phyloP scores from a whole-genome alignment of 2,329 filamentous ascomycete genomes.

The Endothia cerciana region DNA sequence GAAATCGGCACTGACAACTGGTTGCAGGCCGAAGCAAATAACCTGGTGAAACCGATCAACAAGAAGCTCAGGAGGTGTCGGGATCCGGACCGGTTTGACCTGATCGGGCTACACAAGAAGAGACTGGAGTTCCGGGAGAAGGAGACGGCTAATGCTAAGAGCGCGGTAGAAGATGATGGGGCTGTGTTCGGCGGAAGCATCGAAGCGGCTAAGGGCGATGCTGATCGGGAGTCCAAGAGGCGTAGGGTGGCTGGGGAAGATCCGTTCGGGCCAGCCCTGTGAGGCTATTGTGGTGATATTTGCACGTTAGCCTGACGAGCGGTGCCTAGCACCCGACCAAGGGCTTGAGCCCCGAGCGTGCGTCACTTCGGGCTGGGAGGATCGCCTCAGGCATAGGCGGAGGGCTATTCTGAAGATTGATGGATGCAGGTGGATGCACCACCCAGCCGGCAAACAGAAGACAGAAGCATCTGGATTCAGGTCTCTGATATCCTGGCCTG shows the following conservation, averaged over 20 bases:
- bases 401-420: not conserved
- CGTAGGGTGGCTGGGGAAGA: conserved; percentile 51
- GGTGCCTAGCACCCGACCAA: not conserved
- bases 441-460: not conserved
- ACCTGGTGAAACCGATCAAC: conserved; percentile 60
- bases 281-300: conserved; percentile 20
- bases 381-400: not conserved
- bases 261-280: conserved; percentile 51
- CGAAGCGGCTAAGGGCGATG: conserved; percentile 29
- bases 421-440: not conserved
- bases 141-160: conserved; percentile 39
- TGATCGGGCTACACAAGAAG: conserved; percentile 69
- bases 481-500: not conserved
- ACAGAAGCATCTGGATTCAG: not conserved
- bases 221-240: conserved; percentile 49
- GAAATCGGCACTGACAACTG: conserved; percentile 36
- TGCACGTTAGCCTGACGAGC: not conserved
- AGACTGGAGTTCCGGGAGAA: conserved; percentile 57
- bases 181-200: conserved; percentile 50
- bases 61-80: conserved; percentile 74
- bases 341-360: not conserved
- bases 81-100: conserved; percentile 74
- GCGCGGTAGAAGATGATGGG: conserved; percentile 42
- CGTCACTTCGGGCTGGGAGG: not conserved
- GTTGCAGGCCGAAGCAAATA: conserved; percentile 48